Evolutionary conservation across 2,329 filamentous ascomycete species (phyloP), one percentile per base, ranked within the genome.

Genomic region (Talaromyces sp.): DNA sequence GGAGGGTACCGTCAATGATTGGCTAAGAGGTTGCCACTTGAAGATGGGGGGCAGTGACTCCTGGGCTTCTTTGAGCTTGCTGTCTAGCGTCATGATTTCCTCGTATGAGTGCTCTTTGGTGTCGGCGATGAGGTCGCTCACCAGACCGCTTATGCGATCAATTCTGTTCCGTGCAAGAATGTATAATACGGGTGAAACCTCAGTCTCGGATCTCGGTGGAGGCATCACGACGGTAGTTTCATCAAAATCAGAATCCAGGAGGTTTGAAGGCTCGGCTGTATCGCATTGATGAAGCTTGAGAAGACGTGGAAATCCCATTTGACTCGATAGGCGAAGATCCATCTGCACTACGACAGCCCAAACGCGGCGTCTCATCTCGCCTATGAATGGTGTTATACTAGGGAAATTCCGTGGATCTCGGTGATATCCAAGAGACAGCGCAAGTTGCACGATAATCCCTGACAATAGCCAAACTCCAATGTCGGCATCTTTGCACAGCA

Each of bases 301-400:
- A 76, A 84, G 82, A 55, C 79, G 79, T 1, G 85, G 85, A 27
- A 88, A 70, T 2, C 85, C 86, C 59, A 87, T 76, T 57, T 87
- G 83, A 62, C 85, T 85, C 1, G 82, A 79, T 1, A 82, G 76
- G 5, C 86, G 70, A 2, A 83, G 65, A 60, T 88, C 85, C 42
- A 86, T 74, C 65, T 86, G 82, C n/a, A 65, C 58, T 10, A 72
- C 56, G 8, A 64, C 63, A 6, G 65, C 58, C 74, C 75, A 77
- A 3, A 71, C 48, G 5, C 75, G 69, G 3, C 74, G 61, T 33
- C 75, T 62, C 64, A 77, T 81, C 65, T 86, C 83, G 14, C 77
- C 81, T 51, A 80, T 74, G 51, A 83, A 84, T 1, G 77, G 72
- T 1, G 78, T 73, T 43, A 84, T 78, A 40, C 71, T 72, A 2